These are phyloP conservation scores for Pythium guiyangense DNA, from an alignment of 352 stramenopile genomes.

Conservation along the genomic window DNA sequence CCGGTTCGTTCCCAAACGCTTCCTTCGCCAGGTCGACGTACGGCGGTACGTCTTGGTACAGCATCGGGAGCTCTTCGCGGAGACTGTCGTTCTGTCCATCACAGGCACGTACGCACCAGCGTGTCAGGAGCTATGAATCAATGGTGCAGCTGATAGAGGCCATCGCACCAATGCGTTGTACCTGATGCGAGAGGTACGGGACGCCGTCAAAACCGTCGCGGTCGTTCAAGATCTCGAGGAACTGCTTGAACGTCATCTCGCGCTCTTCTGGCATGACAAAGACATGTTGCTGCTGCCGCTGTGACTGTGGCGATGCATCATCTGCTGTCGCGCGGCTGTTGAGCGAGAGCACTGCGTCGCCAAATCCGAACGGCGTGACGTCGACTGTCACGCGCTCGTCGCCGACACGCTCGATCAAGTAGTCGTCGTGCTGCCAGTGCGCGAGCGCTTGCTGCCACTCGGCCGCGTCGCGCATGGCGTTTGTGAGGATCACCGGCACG, in stretches of 20 bases:
- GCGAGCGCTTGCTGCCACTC: slow-evolving; percentile 45
- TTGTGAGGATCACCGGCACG: slow-evolving; percentile 67
- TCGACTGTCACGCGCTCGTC: slow-evolving; percentile 57
- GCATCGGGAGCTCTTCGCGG: slow-evolving; percentile 55
- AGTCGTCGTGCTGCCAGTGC: slow-evolving; percentile 51
- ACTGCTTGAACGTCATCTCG: slow-evolving; percentile 57
- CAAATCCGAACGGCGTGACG: slow-evolving; percentile 71
- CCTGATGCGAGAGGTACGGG: slow-evolving; percentile 83
- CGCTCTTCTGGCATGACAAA: slow-evolving; percentile 85
- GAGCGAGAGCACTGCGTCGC: slow-evolving; percentile 62
- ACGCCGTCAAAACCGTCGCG: slow-evolving; percentile 60
- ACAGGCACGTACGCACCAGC: too few species aligned
- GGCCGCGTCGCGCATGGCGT: slow-evolving; percentile 44
- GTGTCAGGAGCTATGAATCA: too few species aligned
- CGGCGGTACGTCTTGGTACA: slow-evolving; percentile 64
- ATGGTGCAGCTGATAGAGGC: too few species aligned
- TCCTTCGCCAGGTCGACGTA: slow-evolving; percentile 51
- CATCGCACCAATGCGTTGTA: too few species aligned
- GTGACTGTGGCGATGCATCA: neutral
- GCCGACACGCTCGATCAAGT: slow-evolving; percentile 45
- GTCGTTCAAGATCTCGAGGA: slow-evolving; percentile 45
- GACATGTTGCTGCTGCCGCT: slow-evolving; percentile 12
- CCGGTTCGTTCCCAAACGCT: slow-evolving; percentile 73
- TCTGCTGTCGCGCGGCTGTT: neutral
- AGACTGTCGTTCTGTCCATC: slow-evolving; percentile 79